phyloP scores from a whole-genome alignment of 257 asterid genomes.

The Cordia subcordata region DNA sequence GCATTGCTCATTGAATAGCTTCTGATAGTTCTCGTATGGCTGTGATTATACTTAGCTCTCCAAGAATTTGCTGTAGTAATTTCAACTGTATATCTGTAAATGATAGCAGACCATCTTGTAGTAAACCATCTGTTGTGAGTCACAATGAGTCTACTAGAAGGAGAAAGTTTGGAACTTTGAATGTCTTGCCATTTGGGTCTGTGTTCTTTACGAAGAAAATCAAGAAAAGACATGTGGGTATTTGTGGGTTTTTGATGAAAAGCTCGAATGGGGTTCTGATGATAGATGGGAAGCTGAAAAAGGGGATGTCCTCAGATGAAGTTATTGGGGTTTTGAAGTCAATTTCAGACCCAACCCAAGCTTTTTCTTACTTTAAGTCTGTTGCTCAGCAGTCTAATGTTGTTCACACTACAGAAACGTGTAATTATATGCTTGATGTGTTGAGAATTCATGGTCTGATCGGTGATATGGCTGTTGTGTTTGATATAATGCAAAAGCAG shows the following conservation, averaged over 20 bases:
- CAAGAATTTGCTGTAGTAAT: conserved; percentile 40
- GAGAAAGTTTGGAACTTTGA: conserved; percentile 30
- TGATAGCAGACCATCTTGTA: conserved; percentile 15
- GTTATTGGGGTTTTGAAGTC: conserved; percentile 61
- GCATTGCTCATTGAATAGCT: not conserved
- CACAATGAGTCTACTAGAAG: conserved; percentile 27
- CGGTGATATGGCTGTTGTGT: conserved; percentile 69
- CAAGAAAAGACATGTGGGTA: conserved; percentile 27
- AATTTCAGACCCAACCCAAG: conserved; percentile 37
- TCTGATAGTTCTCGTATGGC: conserved; percentile 36
- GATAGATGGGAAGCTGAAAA: conserved; percentile 27
- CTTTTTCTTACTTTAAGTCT: conserved; percentile 51
- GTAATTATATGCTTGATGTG: conserved; percentile 86
- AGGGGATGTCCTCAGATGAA: conserved; percentile 50
- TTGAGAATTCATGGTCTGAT: conserved; percentile 56
- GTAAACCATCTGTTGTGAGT: conserved; percentile 21
- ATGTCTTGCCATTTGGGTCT: conserved; percentile 32
- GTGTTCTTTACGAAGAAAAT: conserved; percentile 36
- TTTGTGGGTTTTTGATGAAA: conserved; percentile 41
- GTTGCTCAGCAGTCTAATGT: conserved; percentile 53
- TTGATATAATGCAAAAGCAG: conserved; percentile 86
- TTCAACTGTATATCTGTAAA: conserved; percentile 29
- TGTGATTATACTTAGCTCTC: conserved; percentile 42
- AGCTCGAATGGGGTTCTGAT: conserved; percentile 39
- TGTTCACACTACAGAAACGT: conserved; percentile 72